Conservation (phyloP, 805 yeast species). For the Candida railenensis region DNA sequence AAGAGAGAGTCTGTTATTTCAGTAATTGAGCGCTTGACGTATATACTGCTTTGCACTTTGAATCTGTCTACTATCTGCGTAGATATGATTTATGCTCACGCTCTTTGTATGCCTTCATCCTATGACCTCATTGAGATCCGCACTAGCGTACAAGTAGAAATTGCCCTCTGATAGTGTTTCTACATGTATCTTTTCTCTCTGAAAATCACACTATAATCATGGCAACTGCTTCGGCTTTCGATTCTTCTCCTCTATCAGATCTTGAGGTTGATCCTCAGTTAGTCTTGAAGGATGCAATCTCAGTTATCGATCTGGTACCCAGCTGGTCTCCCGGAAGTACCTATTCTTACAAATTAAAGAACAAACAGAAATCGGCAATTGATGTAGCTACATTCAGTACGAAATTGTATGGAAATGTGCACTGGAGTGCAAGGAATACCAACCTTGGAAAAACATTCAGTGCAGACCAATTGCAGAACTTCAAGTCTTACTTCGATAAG, state of each 20-base stretch:
- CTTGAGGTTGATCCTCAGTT: not conserved
- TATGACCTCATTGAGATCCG: too few relatives aligned
- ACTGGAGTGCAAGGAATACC: slow-evolving; percentile 4
- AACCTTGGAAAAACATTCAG: not conserved
- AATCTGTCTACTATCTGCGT: too few relatives aligned
- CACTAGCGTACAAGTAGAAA: too few relatives aligned
- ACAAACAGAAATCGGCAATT: not conserved
- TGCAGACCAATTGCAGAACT: not conserved
- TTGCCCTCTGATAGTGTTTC: too few relatives aligned
- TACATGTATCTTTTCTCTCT: too few relatives aligned
- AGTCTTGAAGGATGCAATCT: not conserved
- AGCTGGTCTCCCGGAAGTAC: not conserved
- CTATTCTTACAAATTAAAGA: not conserved
- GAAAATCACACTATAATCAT: too few relatives aligned
- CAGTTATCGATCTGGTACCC: slow-evolving; percentile 1
- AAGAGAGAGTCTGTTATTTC: too few relatives aligned
- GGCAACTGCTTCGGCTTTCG: not conserved
- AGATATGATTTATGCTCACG: too few relatives aligned
- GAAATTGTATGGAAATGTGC: not conserved
- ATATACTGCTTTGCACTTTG: too few relatives aligned
- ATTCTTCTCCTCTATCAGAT: not conserved
- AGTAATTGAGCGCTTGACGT: too few relatives aligned
- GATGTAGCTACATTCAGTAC: not conserved
- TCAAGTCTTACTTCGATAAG: slow-evolving; percentile 9
- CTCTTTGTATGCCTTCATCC: too few relatives aligned